Evolutionary conservation across 2,329 filamentous ascomycete genomes (phyloP), one percentile per base, ranked within the genome.

Genomic region (Hypocreales sp.): DNA sequence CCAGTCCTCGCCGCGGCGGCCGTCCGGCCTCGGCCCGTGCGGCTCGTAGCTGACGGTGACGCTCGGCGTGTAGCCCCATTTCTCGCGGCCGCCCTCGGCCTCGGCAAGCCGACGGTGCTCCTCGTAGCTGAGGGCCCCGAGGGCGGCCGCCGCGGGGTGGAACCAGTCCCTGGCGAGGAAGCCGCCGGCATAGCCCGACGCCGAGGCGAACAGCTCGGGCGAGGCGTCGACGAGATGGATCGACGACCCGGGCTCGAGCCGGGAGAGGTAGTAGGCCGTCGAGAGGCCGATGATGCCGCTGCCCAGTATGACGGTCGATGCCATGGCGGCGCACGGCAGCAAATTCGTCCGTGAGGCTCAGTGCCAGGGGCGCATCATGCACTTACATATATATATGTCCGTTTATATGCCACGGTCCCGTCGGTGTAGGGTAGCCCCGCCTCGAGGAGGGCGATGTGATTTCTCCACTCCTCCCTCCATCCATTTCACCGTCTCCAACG

Each of bases 161-260:
- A 79, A 81, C 78, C 79, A 86, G 46, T 86, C 75, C 19, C 59
- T 61, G 0, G 79, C 79, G 7, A 86, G 44, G 41, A 86, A 87
- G 0, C 80, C 79, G 12, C 65, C 81, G 0, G 79, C 77, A 37
- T 68, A 73, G 1, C 80, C 79, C 3, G 77, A 84, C 0, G 80
- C 79, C 17, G 74, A 80, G 8, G 69, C 64, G 48, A 86, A 82
- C 18, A 86, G 61, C 35, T 69, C 46, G 1, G 53, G 45, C 0
- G 57, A 54, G 1, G 55, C 42, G 28, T 67, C 62, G 20, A 66
- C 51, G 7, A 67, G 47, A 35, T 64, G 59, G 28, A 67, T 56
- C 13, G 45, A 51, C 6, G 47, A 50, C 1, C 47, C 47, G 0
- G 54, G 46, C 36, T 61, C 54, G 35, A 54, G 54, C 29, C 52